Conservation (phyloP, 2,329 filamentous ascomycete species). For the Aspergillus neoniger region DNA sequence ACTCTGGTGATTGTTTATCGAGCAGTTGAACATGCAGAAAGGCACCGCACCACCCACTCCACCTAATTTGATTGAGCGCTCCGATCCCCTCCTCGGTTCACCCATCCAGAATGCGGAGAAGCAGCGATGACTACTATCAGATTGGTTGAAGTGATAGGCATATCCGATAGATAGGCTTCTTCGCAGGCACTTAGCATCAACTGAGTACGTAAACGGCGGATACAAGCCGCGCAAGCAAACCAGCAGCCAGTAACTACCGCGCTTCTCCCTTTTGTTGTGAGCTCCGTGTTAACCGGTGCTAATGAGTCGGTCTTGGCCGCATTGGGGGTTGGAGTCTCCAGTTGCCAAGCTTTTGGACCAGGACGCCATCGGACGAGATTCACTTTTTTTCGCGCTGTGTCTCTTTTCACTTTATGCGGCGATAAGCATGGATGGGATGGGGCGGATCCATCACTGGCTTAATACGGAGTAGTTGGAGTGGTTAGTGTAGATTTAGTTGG, state of each 20-base stretch:
- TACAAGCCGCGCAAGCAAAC: conserved; percentile 4
- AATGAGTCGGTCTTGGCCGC: conserved; percentile 5
- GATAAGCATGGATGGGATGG: background rate
- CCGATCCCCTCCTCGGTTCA: conserved; percentile 1
- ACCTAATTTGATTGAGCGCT: background rate
- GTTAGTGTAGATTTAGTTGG: background rate
- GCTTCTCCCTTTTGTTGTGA: background rate
- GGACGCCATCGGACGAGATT: background rate
- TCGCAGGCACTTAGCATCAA: background rate
- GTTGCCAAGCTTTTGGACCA: conserved; percentile 9
- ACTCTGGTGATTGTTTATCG: background rate
- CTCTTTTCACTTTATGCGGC: background rate
- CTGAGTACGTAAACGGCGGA: background rate
- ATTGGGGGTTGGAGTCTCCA: background rate
- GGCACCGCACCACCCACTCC: background rate
- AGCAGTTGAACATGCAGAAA: background rate
- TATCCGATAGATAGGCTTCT: background rate
- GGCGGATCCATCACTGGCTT: background rate
- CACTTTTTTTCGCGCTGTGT: background rate
- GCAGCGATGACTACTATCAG: background rate
- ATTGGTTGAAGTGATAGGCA: background rate
- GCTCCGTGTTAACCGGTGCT: background rate
- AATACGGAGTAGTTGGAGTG: no score
- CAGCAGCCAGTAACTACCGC: background rate
- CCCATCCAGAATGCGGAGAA: conserved; percentile 1